Conservation (phyloP, 768 basidiomycete genomes). For the Fomitopsis serialis region DNA sequence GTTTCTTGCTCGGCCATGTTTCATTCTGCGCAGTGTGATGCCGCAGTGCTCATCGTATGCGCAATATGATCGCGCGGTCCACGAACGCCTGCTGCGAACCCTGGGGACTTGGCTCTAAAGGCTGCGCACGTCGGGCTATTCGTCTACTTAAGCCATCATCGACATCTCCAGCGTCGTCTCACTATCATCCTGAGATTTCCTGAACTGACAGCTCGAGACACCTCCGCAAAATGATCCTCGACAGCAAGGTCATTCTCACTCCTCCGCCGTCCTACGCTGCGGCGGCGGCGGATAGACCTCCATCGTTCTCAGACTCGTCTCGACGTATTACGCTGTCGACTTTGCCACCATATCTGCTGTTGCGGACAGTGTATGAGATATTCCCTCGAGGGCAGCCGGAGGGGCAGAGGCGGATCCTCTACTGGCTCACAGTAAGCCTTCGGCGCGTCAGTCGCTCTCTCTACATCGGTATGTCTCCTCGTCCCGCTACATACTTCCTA, state of each 20-base stretch:
- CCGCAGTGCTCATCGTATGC: too few species aligned
- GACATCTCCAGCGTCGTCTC: too few species aligned
- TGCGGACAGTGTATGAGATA: conserved; percentile 61
- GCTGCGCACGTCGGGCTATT: neutral
- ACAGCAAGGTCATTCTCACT: conserved; percentile 35
- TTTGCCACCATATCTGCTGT: conserved; percentile 58
- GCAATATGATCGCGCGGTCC: neutral
- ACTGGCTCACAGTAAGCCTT: conserved; percentile 63
- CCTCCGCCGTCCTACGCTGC: conserved; percentile 34
- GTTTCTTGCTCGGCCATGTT: too few species aligned
- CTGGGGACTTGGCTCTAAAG: neutral
- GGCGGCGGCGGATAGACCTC: conserved; percentile 16
- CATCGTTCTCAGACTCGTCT: conserved; percentile 28
- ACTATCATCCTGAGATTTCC: neutral
- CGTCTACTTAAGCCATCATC: neutral
- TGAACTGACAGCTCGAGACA: neutral
- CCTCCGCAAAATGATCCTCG: conserved; percentile 26
- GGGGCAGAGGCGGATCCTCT: conserved; percentile 59
- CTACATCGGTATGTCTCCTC: conserved; percentile 69
- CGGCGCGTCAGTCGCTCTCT: conserved; percentile 61
- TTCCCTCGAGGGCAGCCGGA: conserved; percentile 50
- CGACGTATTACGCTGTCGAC: conserved; percentile 21
- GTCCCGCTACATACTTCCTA: conserved; percentile 9
- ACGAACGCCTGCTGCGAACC: neutral
- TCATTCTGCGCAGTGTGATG: too few species aligned